phyloP scores from a whole-genome alignment of 2,329 filamentous ascomycete genomes.

The Colletotrichum cordylinicola region DNA sequence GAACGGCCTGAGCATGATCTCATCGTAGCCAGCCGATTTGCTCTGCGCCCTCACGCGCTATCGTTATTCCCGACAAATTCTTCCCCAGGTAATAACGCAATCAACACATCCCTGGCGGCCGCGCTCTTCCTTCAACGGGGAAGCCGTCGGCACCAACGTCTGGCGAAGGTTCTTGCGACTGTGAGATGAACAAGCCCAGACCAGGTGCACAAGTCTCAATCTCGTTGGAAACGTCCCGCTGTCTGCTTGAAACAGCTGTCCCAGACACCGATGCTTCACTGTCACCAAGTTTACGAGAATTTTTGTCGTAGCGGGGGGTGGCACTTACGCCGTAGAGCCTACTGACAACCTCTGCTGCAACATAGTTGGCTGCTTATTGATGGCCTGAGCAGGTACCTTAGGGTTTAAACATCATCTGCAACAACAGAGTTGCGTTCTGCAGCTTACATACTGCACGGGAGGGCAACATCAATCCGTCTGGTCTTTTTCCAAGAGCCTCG shows the following conservation, averaged over 20 bases:
- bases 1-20: not conserved
- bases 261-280: constrained; percentile 10
- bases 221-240: constrained; percentile 3
- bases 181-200: not conserved
- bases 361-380: not conserved
- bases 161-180: not conserved
- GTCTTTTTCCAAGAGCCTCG: not conserved
- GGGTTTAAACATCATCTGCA: not conserved
- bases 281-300: not conserved
- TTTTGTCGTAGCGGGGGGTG: not conserved
- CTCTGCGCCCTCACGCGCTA: not conserved
- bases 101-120: not conserved
- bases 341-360: not conserved
- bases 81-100: not conserved
- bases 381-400: not conserved
- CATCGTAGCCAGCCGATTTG: not conserved
- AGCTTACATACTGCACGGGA: not conserved
- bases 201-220: constrained; percentile 5
- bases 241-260: constrained; percentile 19
- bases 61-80: not conserved
- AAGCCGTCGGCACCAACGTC: constrained; percentile 1
- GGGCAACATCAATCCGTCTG: not conserved
- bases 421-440: not conserved
- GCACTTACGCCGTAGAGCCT: not conserved
- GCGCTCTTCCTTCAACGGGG: not conserved